A percentile compares a stretch with the other conserved stretches of the same genome.
Evolutionary conservation across 2,329 filamentous ascomycete genomes (phyloP).

Genomic region (Boeremia exigua): DNA sequence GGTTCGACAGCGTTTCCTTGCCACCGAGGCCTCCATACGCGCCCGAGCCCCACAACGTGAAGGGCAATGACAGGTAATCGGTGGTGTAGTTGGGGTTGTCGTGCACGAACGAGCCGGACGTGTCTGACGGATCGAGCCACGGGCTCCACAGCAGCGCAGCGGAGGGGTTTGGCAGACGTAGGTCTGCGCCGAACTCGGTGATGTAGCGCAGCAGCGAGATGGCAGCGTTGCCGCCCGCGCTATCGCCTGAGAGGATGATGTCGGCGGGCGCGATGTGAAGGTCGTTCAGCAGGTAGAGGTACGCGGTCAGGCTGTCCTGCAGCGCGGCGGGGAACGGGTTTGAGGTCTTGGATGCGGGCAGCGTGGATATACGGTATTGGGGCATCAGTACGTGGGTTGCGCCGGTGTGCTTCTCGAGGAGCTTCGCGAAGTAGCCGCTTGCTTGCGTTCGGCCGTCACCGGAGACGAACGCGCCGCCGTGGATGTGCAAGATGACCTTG

Average conservation of each 20-base stretch:
- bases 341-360: constrained; percentile 41
- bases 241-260: constrained; percentile 58
- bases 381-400: constrained; percentile 52
- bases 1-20: constrained; percentile 17
- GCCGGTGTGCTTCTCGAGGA: constrained; percentile 46
- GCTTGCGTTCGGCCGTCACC: constrained; percentile 51
- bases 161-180: constrained; percentile 44
- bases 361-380: constrained; percentile 57
- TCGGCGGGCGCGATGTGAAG: constrained; percentile 48
- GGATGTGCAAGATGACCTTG: constrained; percentile 55
- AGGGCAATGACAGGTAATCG: constrained; percentile 51
- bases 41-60: constrained; percentile 53
- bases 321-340: constrained; percentile 59
- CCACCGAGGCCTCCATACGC: constrained; percentile 41
- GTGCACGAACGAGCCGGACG: constrained; percentile 30
- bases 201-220: constrained; percentile 57
- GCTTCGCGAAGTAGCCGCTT: constrained; percentile 38
- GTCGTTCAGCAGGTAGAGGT: constrained; percentile 54
- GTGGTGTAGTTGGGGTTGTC: constrained; percentile 44
- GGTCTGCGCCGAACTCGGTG: constrained; percentile 45
- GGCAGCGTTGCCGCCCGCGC: constrained; percentile 57
- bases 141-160: constrained; percentile 54
- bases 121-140: constrained; percentile 49
- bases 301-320: constrained; percentile 57
- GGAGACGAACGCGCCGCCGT: constrained; percentile 57